Evolutionary conservation across 2,329 filamentous ascomycete species (phyloP), one percentile per base, ranked within the genome.

Genomic region (Alternaria rosae): DNA sequence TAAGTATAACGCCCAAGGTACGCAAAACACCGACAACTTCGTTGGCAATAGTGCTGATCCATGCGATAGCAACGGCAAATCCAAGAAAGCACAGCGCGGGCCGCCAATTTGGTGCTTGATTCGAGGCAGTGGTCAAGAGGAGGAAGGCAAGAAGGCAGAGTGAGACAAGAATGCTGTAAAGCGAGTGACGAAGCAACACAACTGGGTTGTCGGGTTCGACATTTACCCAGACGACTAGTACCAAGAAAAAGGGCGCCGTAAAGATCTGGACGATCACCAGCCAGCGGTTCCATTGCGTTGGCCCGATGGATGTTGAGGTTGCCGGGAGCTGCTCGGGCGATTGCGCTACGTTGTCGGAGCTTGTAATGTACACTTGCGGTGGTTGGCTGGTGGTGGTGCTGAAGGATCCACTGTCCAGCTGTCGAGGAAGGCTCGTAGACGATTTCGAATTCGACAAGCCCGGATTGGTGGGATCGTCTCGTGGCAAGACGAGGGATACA

Each of bases 1-100:
- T 90, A 58, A 97, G 83, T 53, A 99, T 92, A 28, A 98, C 92
- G 9, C 95, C 95, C 51, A 98, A 84, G 1, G 95, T 91, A 81
- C 99, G 98, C 66, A 99, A 86, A 6, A 97, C 91, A 30, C 93
- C 94, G 6, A 99, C 95, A 6, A 99, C 95, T 82, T 99, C 94
- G 35, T 93, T 92, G 2, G 95, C 94, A 70, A 99, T 93, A 2
- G 93, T 95, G 41, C 93, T 95, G 70, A 98, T 97, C 95, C 96
- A 99, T 23, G 92, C 91, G 59, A 98, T 95, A 64, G 91, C 89
- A 61, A 98, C 96, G 9, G 91, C 83, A 75, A 99, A 99, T 7
- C 96, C 95, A 35, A 96, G 83, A 73, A 97, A 92, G 75, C 93
- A 97, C 47, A 98, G 85, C 23, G 94, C 75, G 51, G 90, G 90